Base-by-base conservation (phyloP, 2,329 filamentous ascomycete genomes). In the Scedosporium aurantiacum region DNA sequence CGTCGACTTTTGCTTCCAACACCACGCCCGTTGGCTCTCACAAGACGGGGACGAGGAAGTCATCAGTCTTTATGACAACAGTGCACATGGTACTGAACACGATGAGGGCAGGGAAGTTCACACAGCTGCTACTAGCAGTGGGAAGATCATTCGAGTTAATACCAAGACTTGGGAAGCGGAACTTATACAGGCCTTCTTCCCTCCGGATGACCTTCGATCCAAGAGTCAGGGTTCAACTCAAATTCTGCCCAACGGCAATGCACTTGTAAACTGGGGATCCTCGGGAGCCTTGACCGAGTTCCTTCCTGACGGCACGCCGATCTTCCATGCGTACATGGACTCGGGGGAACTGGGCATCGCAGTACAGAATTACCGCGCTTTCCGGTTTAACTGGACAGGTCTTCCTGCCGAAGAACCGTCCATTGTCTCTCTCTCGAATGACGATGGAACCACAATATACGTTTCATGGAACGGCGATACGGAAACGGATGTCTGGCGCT, bases 261-360 rank as follows among this genome's bases (percentile, higher is more conserved):
- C 77, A 5, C 70, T 85, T 50, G 77, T 85, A 40, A 80, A 81
- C 64, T 86, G 82, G 82, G 82, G 83, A 4, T 76, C 75, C 0
- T 74, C 76, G 18, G 78, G 78, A 0, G 76, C 76, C 2, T 66
- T 78, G 23, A 81, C 77, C 5, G 78, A 79, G 64, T 76, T 79
- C 65, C 72, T 73, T 0, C 65, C 71, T 1, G 74, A 78, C n/a
- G 82, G 82, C 7, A 69, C 74, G 7, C 68, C 78, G 3, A 71
- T 85, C 18, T 82, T 82, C 72, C 79, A 84, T 63, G 74, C 74
- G 2, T 79, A 80, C 66, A 72, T 82, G 40, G 74, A 73, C 57
- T 69, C 70, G 1, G 66, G 75, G 66, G 56, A 68, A 59, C 61
- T 75, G 63, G 70, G 68, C 62, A 67, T 69, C 65, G 68, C 68